These are phyloP conservation scores for Populus ilicifolia DNA, from an alignment of 345 rosid species.

Conservation along the genomic window DNA sequence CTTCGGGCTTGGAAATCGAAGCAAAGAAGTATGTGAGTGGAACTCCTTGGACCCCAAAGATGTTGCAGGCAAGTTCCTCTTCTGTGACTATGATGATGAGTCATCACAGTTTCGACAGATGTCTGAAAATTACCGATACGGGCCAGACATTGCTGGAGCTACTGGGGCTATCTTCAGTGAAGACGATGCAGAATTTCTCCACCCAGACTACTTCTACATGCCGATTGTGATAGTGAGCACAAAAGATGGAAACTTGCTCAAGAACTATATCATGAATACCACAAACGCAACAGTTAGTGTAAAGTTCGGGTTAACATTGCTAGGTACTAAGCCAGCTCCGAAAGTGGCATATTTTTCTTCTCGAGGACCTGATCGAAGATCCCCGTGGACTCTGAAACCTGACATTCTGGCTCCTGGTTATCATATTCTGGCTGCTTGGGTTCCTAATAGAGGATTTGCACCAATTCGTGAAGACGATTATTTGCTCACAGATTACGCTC, in stretches of 20 bases:
- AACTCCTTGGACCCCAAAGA: slow-evolving; percentile 29
- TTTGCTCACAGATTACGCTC: slow-evolving; percentile 35
- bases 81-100: slow-evolving; percentile 29
- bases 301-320: slow-evolving; percentile 26
- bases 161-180: slow-evolving; percentile 38
- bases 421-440: slow-evolving; percentile 45
- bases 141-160: slow-evolving; percentile 24
- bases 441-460: slow-evolving; percentile 29
- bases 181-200: slow-evolving; percentile 8
- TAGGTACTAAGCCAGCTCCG: slow-evolving; percentile 39
- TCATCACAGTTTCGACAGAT: not conserved
- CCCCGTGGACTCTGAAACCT: slow-evolving; percentile 48
- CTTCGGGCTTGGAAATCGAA: slow-evolving; percentile 38
- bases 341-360: slow-evolving; percentile 40
- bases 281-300: slow-evolving; percentile 24
- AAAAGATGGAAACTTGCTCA: slow-evolving; percentile 24
- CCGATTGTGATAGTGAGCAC: slow-evolving; percentile 26
- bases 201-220: slow-evolving; percentile 15
- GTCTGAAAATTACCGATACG: slow-evolving; percentile 12
- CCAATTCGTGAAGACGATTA: slow-evolving; percentile 24
- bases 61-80: slow-evolving; percentile 38
- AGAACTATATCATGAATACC: slow-evolving; percentile 20
- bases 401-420: slow-evolving; percentile 47
- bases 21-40: slow-evolving; percentile 32
- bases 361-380: slow-evolving; percentile 36